A percentile compares a stretch with the other conserved stretches of the same genome.
Evolutionary conservation across 257 asterid species (phyloP).

Genomic region (Jasminum sambac): DNA sequence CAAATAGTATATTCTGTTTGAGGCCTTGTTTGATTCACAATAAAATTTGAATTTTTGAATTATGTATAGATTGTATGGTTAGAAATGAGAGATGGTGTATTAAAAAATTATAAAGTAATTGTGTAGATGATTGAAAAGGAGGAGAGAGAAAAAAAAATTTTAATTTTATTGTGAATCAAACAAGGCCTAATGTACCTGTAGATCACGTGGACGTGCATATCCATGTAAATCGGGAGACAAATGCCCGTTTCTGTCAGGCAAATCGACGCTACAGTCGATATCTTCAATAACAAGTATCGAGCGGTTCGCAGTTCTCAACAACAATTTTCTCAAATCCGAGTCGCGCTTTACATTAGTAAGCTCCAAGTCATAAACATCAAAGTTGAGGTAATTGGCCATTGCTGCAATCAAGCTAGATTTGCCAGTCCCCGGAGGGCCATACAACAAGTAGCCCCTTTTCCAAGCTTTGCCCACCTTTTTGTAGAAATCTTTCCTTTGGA

Average conservation of each 20-base stretch:
- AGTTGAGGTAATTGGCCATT: conserved; percentile 67
- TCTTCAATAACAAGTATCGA: conserved; percentile 80
- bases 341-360: conserved; percentile 49
- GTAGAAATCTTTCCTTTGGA: conserved; percentile 60
- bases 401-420: conserved; percentile 77
- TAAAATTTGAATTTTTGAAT: no score
- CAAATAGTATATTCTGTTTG: no score
- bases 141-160: no score
- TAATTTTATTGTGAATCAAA: no score
- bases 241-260: conserved; percentile 42
- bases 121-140: no score
- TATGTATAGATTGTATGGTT: no score
- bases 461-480: conserved; percentile 74
- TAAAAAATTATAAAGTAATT: no score
- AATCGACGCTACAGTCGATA: conserved; percentile 63
- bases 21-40: no score
- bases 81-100: no score
- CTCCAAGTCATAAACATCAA: conserved; percentile 72
- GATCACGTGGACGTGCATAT: conserved; percentile 28
- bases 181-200: conserved; percentile 38
- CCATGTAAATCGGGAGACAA: conserved; percentile 16
- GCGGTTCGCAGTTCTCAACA: conserved; percentile 56
- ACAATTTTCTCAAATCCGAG: conserved; percentile 61
- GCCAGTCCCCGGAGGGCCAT: conserved; percentile 84
- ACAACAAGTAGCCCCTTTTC: conserved; percentile 76